Percentiles rank a stretch among this genome's conserved stretches.
phyloP scores from a whole-genome alignment of 352 stramenopile genomes.

The Plasmopara halstedii region DNA sequence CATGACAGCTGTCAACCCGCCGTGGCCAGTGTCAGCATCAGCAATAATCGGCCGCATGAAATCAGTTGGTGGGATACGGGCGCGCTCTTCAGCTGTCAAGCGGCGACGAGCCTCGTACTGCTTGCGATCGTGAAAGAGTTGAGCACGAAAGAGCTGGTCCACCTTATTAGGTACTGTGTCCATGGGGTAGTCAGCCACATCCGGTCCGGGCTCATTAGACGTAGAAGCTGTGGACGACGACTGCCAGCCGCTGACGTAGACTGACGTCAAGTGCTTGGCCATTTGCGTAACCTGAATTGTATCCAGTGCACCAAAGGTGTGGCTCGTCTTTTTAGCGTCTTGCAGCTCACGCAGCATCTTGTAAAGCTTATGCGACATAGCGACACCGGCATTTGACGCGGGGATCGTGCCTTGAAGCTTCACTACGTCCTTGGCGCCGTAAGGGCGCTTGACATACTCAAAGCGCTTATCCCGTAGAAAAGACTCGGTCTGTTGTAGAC shows the following conservation, averaged over 20 bases:
- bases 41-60: conserved; percentile 96
- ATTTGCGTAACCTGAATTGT: conserved; percentile 95
- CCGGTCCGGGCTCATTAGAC: conserved; percentile 93
- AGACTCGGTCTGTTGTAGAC: conserved; percentile 62
- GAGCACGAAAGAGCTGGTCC: conserved; percentile 95
- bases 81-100: conserved; percentile 72
- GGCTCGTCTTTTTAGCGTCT: conserved; percentile 65
- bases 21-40: conserved; percentile 96
- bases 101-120: conserved; percentile 90
- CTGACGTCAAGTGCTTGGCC: conserved; percentile 89
- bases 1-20: conserved; percentile 95
- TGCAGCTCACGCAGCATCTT: conserved; percentile 82
- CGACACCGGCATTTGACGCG: conserved; percentile 31
- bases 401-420: conserved; percentile 78
- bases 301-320: conserved; percentile 87
- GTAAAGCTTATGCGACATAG: conserved; percentile 80
- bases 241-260: conserved; percentile 98
- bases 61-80: conserved; percentile 84
- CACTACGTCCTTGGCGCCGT: conserved; percentile 75
- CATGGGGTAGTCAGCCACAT: conserved; percentile 98
- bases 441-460: conserved; percentile 72
- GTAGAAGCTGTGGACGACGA: conserved; percentile 91
- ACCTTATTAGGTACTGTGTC: conserved; percentile 98
- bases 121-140: conserved; percentile 96
- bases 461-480: conserved; percentile 74